phyloP scores from a whole-genome alignment of 164 flowering plant genomes.

The Tetrastigma voinierianum region DNA sequence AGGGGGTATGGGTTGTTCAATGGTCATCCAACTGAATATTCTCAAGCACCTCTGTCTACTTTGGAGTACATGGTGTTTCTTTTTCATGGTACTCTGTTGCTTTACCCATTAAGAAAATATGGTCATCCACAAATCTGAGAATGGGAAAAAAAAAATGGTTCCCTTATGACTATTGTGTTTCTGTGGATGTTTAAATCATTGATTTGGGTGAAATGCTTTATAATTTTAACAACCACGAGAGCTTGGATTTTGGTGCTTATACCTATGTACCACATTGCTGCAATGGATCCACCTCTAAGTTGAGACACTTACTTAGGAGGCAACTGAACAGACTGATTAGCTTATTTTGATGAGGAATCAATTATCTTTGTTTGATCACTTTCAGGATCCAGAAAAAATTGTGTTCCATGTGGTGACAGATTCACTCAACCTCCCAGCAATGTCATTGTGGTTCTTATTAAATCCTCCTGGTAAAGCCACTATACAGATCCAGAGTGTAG shows the following conservation, averaged over 20 bases:
- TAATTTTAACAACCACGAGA: background rate
- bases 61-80: no score
- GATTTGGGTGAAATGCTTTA: background rate
- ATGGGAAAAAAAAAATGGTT: no score
- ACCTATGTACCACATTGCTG: no score
- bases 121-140: no score
- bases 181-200: background rate
- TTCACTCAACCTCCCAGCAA: constrained; percentile 73
- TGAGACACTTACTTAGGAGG: background rate
- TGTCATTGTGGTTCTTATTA: constrained; percentile 85
- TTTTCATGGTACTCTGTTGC: no score
- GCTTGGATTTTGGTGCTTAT: background rate
- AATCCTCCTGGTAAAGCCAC: constrained; percentile 81
- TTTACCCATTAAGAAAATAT: no score
- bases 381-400: constrained; percentile 75
- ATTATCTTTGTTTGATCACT: constrained; percentile 8
- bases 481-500: constrained; percentile 54
- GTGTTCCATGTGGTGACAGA: constrained; percentile 93
- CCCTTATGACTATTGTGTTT: background rate
- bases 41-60: no score
- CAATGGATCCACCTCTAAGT: no score
- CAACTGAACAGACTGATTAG: background rate
- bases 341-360: background rate
- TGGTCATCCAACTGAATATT: no score
- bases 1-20: no score